Evolutionary conservation across 768 basidiomycete genomes (phyloP).

Genomic region (Mycena crocata): DNA sequence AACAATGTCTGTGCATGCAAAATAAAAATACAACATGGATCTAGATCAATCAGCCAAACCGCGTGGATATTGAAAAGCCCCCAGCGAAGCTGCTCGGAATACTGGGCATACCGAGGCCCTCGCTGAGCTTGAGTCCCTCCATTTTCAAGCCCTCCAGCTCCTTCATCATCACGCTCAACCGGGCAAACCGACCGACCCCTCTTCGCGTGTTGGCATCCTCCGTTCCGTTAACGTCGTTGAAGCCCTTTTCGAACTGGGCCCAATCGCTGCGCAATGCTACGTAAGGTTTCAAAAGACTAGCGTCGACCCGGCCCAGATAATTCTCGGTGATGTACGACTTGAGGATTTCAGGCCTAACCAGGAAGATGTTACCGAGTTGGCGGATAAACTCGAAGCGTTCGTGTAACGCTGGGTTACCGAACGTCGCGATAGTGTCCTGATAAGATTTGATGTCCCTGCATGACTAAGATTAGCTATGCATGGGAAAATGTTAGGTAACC

Average conservation of each 20-base stretch:
- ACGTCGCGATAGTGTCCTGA: conserved; percentile 89
- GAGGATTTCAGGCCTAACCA: conserved; percentile 94
- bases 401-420: conserved; percentile 83
- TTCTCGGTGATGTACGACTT: conserved; percentile 96
- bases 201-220: conserved; percentile 55
- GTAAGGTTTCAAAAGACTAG: conserved; percentile 88
- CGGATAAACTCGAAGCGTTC: conserved; percentile 99
- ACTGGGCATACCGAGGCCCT: conserved; percentile 70
- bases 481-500: conserved; percentile 37
- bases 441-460: conserved; percentile 94
- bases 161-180: conserved; percentile 89
- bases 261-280: conserved; percentile 92
- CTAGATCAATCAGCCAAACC: conserved; percentile 53
- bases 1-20: conserved; percentile 34
- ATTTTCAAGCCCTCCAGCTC: conserved; percentile 79
- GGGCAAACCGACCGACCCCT: conserved; percentile 73
- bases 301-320: conserved; percentile 92
- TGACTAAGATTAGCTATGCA: conserved; percentile 1
- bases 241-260: conserved; percentile 85
- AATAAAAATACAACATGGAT: conserved; percentile 36
- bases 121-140: conserved; percentile 50
- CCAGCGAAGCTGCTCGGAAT: conserved; percentile 61
- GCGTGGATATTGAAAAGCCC: conserved; percentile 61
- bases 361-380: conserved; percentile 96
- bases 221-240: conserved; percentile 68